phyloP scores from a whole-genome alignment of 495 filamentous ascomycete genomes.

The Penicillium steckii region DNA sequence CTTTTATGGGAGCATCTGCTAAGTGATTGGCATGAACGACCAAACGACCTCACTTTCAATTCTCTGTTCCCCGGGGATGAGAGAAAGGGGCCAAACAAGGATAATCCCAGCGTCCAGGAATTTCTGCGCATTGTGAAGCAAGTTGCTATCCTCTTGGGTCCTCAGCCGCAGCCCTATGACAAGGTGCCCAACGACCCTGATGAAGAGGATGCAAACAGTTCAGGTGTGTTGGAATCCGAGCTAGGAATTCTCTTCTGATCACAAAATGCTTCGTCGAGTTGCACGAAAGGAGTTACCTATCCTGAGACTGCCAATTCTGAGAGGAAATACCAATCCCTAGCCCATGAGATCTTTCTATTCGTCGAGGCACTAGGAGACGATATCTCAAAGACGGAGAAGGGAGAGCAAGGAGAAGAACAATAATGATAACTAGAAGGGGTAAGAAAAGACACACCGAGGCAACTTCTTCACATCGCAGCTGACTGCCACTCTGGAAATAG shows the following conservation, averaged over 20 bases:
- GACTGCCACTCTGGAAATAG: too few species aligned
- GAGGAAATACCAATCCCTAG: background rate
- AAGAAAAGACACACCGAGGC: too few species aligned
- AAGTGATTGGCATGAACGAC: background rate
- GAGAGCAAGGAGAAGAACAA: too few species aligned
- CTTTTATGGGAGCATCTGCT: conserved; percentile 50
- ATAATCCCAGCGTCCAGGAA: conserved; percentile 30
- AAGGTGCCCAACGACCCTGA: background rate
- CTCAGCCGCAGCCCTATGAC: too few species aligned
- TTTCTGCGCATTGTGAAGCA: conserved; percentile 33
- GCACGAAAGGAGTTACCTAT: too few species aligned
- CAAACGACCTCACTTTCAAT: background rate
- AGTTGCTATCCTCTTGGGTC: conserved; percentile 21
- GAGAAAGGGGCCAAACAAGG: background rate
- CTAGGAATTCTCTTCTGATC: conserved; percentile 35
- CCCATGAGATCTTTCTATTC: too few species aligned
- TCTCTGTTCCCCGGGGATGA: background rate
- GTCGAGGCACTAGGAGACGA: too few species aligned
- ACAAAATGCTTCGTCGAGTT: too few species aligned
- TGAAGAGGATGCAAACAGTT: conserved; percentile 1
- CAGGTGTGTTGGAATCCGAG: conserved; percentile 25
- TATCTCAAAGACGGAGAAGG: too few species aligned
- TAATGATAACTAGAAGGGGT: too few species aligned
- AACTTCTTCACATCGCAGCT: too few species aligned
- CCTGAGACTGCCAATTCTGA: background rate